A percentile compares a stretch with the other conserved stretches of the same genome.
These are phyloP conservation scores for Lachancea fermentati DNA, from an alignment of 805 yeast species.

Conservation along the genomic window DNA sequence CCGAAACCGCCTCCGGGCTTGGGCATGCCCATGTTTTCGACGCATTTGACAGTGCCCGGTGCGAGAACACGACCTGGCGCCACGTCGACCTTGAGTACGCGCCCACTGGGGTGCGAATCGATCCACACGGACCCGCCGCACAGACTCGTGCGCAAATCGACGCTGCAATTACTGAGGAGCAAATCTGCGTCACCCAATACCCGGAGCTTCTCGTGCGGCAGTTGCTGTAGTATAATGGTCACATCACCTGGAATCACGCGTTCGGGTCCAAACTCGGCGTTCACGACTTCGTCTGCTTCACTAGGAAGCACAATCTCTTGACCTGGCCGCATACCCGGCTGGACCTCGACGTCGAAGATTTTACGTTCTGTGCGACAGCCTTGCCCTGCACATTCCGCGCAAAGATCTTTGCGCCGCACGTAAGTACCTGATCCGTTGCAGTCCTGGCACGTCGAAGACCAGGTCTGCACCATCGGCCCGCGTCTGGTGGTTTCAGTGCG, in stretches of 20 bases:
- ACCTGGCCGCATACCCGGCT: constrained; percentile 51
- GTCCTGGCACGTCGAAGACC: constrained; percentile 40
- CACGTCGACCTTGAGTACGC: constrained; percentile 38
- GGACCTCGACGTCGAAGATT: constrained; percentile 46
- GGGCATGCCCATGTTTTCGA: constrained; percentile 55
- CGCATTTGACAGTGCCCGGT: constrained; percentile 41
- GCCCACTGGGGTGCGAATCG: constrained; percentile 30
- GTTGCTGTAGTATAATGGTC: constrained; percentile 40
- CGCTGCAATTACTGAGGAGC: constrained; percentile 35
- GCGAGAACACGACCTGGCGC: constrained; percentile 48
- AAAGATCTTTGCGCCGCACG: constrained; percentile 31
- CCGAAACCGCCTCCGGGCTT: constrained; percentile 30
- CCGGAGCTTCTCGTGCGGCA: constrained; percentile 32
- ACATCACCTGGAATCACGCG: constrained; percentile 61
- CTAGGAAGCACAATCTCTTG: constrained; percentile 49
- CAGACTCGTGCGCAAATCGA: constrained; percentile 50
- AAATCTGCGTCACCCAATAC: constrained; percentile 41
- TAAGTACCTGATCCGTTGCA: constrained; percentile 40
- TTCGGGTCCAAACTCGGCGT: constrained; percentile 22
- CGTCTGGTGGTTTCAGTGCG: constrained; percentile 35
- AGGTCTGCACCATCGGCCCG: constrained; percentile 42
- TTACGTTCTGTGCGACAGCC: constrained; percentile 45
- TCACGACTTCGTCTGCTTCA: constrained; percentile 60
- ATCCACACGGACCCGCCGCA: constrained; percentile 48
- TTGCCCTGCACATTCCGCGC: constrained; percentile 40